Conservation (phyloP, 352 stramenopile genomes). For the Phytophthora sp. region DNA sequence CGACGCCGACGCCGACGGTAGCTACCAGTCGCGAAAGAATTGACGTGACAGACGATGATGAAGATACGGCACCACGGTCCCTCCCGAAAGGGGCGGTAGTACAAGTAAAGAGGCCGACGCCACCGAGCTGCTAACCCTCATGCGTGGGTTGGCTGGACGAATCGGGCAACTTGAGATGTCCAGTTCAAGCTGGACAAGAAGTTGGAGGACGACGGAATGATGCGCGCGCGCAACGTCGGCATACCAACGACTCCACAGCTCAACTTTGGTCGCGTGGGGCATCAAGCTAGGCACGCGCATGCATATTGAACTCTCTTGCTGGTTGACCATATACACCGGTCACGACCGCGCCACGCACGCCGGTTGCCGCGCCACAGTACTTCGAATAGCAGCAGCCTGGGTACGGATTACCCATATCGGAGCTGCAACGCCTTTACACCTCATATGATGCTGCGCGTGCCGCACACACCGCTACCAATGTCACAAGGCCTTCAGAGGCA, state of each 20-base stretch:
- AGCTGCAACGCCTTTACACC: not conserved
- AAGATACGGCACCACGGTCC: not conserved
- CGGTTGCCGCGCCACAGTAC: not conserved
- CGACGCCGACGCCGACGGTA: not conserved
- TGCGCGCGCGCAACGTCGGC: not conserved
- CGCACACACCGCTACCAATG: not conserved
- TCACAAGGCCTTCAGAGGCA: too few species aligned
- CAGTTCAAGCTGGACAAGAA: not conserved
- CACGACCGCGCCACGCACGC: not conserved
- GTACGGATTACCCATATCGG: not conserved
- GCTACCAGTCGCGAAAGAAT: not conserved
- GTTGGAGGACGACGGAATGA: not conserved
- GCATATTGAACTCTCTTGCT: not conserved
- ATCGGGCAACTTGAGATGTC: not conserved
- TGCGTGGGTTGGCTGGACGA: not conserved
- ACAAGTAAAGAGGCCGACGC: not conserved
- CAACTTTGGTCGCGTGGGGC: not conserved
- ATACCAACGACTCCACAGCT: not conserved
- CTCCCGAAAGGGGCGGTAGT: not conserved
- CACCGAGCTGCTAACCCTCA: not conserved
- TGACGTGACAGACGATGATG: not conserved
- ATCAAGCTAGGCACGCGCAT: not conserved
- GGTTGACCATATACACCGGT: not conserved
- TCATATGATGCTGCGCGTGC: not conserved
- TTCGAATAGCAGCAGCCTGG: not conserved